These are phyloP conservation scores for Ophiostoma sp. DNA, from an alignment of 2,329 filamentous ascomycete genomes.

Conservation along the genomic window DNA sequence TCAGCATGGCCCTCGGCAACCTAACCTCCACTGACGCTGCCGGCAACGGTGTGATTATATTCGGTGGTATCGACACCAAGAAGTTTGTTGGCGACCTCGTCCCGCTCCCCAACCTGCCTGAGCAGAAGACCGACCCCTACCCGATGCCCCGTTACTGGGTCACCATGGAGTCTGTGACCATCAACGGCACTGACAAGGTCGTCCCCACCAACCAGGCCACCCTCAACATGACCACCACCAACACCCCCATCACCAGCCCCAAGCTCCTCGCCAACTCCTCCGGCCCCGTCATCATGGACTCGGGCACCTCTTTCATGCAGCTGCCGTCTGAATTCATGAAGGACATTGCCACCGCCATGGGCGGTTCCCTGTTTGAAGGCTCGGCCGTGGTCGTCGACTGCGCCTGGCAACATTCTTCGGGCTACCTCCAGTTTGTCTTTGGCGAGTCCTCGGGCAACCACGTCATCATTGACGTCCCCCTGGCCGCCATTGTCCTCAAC, in stretches of 20 bases:
- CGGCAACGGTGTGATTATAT: not conserved
- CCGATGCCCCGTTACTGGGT: not conserved
- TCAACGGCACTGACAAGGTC: not conserved
- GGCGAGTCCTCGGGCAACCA: not conserved
- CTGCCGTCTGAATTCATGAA: not conserved
- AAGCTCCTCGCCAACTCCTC: not conserved
- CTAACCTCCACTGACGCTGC: not conserved
- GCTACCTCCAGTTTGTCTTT: not conserved
- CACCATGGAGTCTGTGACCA: not conserved
- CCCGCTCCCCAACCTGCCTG: not conserved
- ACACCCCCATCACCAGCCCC: not conserved
- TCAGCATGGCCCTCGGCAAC: conserved; percentile 5
- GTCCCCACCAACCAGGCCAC: not conserved
- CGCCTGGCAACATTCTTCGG: not conserved
- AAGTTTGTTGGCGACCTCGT: not conserved
- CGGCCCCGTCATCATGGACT: not conserved
- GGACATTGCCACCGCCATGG: not conserved
- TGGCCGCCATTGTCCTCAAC: not conserved
- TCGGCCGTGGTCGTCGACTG: not conserved
- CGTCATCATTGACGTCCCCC: not conserved
- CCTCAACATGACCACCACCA: not conserved
- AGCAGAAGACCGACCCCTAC: not conserved
- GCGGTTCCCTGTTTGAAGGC: not conserved
- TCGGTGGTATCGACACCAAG: conserved; percentile 10
- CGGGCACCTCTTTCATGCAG: conserved; percentile 1